Conservation (phyloP, 129 eudicot species). For the Lactuca sativa region DNA sequence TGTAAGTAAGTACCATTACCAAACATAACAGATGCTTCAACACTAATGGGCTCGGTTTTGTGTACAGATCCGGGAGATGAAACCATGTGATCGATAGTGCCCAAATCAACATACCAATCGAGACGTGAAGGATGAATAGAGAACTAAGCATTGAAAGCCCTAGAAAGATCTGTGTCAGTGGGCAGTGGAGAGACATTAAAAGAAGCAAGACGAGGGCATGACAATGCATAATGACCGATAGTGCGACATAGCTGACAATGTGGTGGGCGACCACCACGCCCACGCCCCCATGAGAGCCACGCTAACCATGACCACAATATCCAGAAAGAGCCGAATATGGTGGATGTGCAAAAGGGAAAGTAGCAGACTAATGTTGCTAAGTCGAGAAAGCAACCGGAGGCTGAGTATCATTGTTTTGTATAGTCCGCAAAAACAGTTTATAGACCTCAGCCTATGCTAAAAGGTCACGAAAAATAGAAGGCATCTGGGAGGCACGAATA, state of each 20-base stretch:
- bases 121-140: not conserved
- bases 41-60: not conserved
- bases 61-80: no score
- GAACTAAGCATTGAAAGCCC: not conserved
- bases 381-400: not conserved
- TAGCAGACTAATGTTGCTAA: not conserved
- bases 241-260: not conserved
- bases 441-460: not conserved
- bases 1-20: not conserved
- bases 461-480: not conserved
- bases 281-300: not conserved
- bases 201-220: not conserved
- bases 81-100: not conserved
- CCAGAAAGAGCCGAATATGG: not conserved
- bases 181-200: not conserved
- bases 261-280: not conserved
- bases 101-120: not conserved
- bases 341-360: not conserved
- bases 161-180: not conserved
- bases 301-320: not conserved
- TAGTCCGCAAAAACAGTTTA: no score
- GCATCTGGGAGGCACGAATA: not conserved
- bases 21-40: not conserved
- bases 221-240: not conserved
- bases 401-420: no score